Evolutionary conservation across 345 rosid genomes (phyloP).

Genomic region (Rubroshorea leprosula): DNA sequence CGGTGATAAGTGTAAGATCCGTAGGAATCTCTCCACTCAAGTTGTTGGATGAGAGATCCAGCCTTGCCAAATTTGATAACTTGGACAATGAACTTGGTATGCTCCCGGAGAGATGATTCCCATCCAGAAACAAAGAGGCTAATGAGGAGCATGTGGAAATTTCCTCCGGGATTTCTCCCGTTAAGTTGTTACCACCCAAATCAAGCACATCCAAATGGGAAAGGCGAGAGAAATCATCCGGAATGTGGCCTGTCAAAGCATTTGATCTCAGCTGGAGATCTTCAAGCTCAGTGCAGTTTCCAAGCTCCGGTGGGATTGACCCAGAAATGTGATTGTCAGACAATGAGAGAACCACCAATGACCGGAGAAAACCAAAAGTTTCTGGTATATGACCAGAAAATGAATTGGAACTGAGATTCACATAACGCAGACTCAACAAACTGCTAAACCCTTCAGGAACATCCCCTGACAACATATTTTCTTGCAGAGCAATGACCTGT

Average conservation of each 20-base stretch:
- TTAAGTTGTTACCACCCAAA: conserved; percentile 60
- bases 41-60: conserved; percentile 80
- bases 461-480: conserved; percentile 59
- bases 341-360: conserved; percentile 61
- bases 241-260: conserved; percentile 54
- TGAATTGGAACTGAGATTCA: conserved; percentile 66
- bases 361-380: conserved; percentile 67
- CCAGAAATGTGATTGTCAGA: conserved; percentile 68
- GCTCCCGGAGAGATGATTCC: conserved; percentile 61
- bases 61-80: conserved; percentile 44
- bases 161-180: conserved; percentile 61
- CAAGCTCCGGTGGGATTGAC: conserved; percentile 60
- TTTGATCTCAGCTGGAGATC: conserved; percentile 67
- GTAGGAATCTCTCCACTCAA: conserved; percentile 68
- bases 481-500: conserved; percentile 83
- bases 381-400: conserved; percentile 63
- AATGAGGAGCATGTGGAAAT: conserved; percentile 46
- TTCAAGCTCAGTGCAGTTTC: conserved; percentile 82
- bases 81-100: conserved; percentile 58
- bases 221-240: conserved; percentile 61
- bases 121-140: conserved; percentile 44
- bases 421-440: conserved; percentile 54
- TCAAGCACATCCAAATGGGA: conserved; percentile 51
- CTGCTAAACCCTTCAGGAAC: conserved; percentile 90
- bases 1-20: conserved; percentile 37